A percentile compares a stretch with the other conserved stretches of the same genome.
These are phyloP conservation scores for Saccharomyces hybrid DNA, from an alignment of 1,139 yeast genomes.

Conservation along the genomic window DNA sequence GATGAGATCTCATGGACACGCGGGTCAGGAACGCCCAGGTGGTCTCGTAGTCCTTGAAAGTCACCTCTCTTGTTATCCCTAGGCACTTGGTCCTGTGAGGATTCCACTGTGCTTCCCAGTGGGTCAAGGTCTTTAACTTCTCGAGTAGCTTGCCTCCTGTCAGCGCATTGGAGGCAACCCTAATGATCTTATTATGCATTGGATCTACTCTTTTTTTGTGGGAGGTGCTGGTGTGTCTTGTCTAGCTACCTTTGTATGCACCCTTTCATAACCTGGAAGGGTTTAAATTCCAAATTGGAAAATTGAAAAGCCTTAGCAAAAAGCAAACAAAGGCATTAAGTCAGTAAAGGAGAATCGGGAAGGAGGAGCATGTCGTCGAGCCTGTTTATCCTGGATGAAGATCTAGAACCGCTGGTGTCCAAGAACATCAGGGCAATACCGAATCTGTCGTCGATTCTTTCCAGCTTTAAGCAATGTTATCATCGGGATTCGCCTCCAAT, in stretches of 20 bases:
- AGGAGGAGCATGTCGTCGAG: slow-evolving; percentile 22
- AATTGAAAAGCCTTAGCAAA: neutral
- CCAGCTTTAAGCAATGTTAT: neutral
- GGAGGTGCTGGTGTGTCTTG: too few relatives aligned
- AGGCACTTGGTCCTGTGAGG: neutral
- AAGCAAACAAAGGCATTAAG: neutral
- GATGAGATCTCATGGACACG: slow-evolving; percentile 54
- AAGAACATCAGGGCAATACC: slow-evolving; percentile 42
- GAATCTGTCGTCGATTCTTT: slow-evolving; percentile 7
- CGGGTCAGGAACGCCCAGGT: slow-evolving; percentile 63
- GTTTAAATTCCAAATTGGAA: neutral
- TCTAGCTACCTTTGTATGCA: neutral
- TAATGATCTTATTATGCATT: slow-evolving; percentile 32
- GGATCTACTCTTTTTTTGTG: neutral
- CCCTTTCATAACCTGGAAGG: neutral
- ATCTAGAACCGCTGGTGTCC: slow-evolving; percentile 50
- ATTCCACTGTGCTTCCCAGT: neutral
- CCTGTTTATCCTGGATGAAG: slow-evolving; percentile 54
- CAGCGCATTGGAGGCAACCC: slow-evolving; percentile 19
- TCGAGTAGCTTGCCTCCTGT: slow-evolving; percentile 9
- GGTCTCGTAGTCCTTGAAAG: slow-evolving; percentile 45
- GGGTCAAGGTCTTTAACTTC: slow-evolving; percentile 4
- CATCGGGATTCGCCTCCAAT: slow-evolving; percentile 1
- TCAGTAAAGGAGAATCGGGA: neutral
- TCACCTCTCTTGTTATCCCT: slow-evolving; percentile 33